Conservation (phyloP, 1,139 yeast genomes). For the Sugiyamaella pinicola region DNA sequence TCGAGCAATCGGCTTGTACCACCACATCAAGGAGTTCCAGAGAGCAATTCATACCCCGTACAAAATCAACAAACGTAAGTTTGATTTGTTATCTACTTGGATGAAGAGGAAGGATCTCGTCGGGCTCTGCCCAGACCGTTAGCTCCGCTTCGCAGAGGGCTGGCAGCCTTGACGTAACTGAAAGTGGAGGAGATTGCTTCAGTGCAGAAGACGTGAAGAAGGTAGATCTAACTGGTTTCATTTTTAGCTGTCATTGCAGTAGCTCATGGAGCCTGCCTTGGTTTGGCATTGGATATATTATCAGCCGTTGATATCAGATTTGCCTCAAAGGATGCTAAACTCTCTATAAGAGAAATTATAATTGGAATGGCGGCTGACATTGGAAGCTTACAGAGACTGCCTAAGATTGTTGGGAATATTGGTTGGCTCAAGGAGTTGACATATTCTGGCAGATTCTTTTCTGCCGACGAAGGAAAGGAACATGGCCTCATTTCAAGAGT, state of each 20-base stretch:
- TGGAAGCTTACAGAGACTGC: conserved; percentile 73
- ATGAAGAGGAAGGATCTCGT: no score
- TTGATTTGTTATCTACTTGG: no score
- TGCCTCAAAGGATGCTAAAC: conserved; percentile 54
- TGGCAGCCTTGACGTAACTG: no score
- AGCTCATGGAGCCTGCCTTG: conserved; percentile 53
- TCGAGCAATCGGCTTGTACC: conserved; percentile 38
- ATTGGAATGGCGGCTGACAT: conserved; percentile 81
- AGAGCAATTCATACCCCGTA: conserved; percentile 47
- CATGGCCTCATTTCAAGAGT: conserved; percentile 59
- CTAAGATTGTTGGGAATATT: conserved; percentile 55
- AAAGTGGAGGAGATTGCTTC: no score
- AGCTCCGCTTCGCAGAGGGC: no score
- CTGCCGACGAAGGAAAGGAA: conserved; percentile 56
- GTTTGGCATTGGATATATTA: conserved; percentile 70
- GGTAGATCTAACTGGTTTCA: background rate
- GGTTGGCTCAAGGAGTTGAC: conserved; percentile 65
- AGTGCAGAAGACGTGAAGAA: background rate
- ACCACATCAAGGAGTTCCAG: conserved; percentile 57
- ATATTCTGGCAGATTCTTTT: conserved; percentile 62
- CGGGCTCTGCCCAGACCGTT: no score
- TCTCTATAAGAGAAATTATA: conserved; percentile 69
- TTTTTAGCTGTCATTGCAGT: conserved; percentile 48
- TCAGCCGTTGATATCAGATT: conserved; percentile 61
- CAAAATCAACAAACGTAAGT: conserved; percentile 39